Evolutionary conservation across 305 asterid species (phyloP).

Genomic region (Solanum aculeatissimum): DNA sequence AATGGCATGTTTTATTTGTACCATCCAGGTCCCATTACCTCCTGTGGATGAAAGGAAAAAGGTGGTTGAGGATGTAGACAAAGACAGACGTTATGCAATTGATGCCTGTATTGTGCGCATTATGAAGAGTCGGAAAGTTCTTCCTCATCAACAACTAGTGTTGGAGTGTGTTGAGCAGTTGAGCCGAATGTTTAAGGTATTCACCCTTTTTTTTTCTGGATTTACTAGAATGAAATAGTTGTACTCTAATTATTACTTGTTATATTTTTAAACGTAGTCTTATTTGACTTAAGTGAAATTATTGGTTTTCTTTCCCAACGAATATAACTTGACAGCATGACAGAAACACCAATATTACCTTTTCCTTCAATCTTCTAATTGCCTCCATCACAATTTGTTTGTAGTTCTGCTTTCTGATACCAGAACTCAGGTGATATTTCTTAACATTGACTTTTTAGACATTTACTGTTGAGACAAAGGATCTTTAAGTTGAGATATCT

Average conservation of each 20-base stretch:
- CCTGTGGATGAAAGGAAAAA: slow-evolving; percentile 48
- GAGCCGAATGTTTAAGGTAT: slow-evolving; percentile 44
- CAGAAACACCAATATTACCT: neutral
- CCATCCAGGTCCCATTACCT: slow-evolving; percentile 38
- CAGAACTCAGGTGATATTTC: neutral
- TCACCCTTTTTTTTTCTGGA: neutral
- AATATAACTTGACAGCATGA: neutral
- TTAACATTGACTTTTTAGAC: neutral
- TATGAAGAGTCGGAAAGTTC: slow-evolving; percentile 49
- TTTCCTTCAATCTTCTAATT: neutral
- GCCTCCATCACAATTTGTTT: neutral
- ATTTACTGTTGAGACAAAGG: neutral
- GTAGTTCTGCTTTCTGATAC: neutral
- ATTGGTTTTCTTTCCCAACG: neutral
- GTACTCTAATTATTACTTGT: neutral
- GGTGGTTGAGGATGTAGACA: slow-evolving; percentile 41
- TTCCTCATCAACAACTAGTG: slow-evolving; percentile 39
- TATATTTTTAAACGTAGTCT: neutral
- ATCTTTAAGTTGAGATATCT: neutral
- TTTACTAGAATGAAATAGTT: neutral
- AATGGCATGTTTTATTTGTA: neutral
- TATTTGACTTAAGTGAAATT: neutral
- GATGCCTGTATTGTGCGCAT: slow-evolving; percentile 56
- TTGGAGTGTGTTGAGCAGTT: slow-evolving; percentile 47
- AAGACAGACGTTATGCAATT: slow-evolving; percentile 38